Base-by-base conservation (phyloP, 352 stramenopile genomes). In the Globisporangium perplexum region DNA sequence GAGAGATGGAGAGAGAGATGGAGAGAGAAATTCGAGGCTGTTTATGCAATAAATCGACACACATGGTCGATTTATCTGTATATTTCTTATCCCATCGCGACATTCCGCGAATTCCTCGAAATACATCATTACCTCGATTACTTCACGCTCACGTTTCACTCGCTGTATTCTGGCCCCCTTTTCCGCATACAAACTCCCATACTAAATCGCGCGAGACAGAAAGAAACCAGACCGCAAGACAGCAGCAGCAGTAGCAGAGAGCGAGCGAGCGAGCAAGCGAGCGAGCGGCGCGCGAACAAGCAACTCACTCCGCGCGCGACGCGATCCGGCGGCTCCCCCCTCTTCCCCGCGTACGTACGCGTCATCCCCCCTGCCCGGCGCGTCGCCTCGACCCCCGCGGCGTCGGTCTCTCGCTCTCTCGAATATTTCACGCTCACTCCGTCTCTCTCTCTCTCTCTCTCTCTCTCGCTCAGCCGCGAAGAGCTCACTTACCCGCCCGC, bases 381-480 rank as follows among this genome's bases (percentile, higher is more conserved):
- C 15, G 7, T 11, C 31, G 6, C 31, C 8, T 11, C 8, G 8
- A 12, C 0, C 10, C 15, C 31, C 31, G 11, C 31, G 31, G 15
- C 31, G 33, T 39, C 33, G 33, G 8, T 12, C 42, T 28, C 20
- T 47, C 20, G 22, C 18, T 28, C 20, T 18, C 20, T 47, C 10
- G 42, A 18, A 47, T 26, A 17, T n/a, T 30, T 28, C 22, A 14
- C 11, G 18, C 41, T 46, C 20, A 39, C 33, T 39, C 20, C 18
- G 42, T 15, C n/a, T 26, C 22, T 10, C 43, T 48, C 12, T 33
- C 42, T 33, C 43, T 48, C 43, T 33, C 42, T 26, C 43, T 46
- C n/a, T 46, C 43, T 48, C 43, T 48, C 43, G 20, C 11, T 33
- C 43, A 18, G n/a, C n/a, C n/a, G n/a, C n/a, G n/a, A 18, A 39